Conservation (phyloP, 176 grass and related monocot species). For the Hordeum marinum region DNA sequence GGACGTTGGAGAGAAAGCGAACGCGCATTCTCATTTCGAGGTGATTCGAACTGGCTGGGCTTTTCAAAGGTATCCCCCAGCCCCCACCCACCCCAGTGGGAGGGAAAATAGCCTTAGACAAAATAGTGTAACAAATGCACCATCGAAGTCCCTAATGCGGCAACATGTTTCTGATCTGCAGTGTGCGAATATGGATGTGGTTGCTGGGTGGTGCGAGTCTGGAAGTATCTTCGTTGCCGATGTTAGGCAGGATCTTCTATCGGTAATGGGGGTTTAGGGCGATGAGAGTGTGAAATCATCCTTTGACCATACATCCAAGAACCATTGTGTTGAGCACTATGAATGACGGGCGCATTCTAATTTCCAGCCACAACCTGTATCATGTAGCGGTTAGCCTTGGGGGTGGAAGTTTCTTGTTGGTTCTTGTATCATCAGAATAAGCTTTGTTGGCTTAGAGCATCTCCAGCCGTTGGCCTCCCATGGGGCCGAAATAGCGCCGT, state of each 20-base stretch:
- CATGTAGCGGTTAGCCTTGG: background rate
- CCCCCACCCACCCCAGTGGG: background rate
- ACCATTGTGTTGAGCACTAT: background rate
- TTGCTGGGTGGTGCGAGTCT: conserved; percentile 82
- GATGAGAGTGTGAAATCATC: background rate
- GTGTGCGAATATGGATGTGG: conserved; percentile 56
- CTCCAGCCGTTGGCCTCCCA: no score
- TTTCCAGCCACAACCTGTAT: background rate
- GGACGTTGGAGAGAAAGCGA: conserved; percentile 63
- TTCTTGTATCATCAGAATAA: background rate
- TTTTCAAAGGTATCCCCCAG: conserved; percentile 64
- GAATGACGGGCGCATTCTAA: background rate
- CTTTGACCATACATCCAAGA: background rate
- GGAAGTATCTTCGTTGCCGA: conserved; percentile 81
- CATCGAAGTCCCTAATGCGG: background rate
- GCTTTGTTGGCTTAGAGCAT: background rate
- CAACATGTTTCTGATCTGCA: conserved; percentile 20
- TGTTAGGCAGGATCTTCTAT: conserved; percentile 31
- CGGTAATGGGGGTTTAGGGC: background rate
- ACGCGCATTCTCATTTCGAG: conserved; percentile 74
- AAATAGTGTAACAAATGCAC: background rate
- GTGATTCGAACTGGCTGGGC: conserved; percentile 85
- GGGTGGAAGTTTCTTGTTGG: background rate
- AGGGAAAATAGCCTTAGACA: background rate
- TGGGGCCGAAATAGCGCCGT: no score